Percentiles rank a stretch among this genome's conserved stretches.
These are phyloP conservation scores for Aspergillus funiculosus DNA, from an alignment of 495 filamentous ascomycete genomes.

Conservation along the genomic window DNA sequence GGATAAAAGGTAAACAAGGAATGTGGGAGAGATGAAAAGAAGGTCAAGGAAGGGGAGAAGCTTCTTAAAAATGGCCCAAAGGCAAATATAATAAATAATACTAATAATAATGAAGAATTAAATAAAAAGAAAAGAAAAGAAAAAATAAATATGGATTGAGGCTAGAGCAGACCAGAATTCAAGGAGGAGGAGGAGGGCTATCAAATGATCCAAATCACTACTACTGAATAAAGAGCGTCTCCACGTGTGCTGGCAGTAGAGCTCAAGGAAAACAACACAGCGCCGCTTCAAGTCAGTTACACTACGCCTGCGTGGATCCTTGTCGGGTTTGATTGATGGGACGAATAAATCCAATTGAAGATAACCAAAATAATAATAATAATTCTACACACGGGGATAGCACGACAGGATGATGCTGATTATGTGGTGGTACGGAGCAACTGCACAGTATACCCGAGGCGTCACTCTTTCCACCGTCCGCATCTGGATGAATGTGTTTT, in stretches of 20 bases:
- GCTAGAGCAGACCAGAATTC: neutral
- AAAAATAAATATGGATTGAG: constrained; percentile 2
- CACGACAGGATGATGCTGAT: too few relatives aligned
- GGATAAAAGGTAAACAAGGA: constrained; percentile 12
- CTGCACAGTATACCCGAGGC: too few relatives aligned
- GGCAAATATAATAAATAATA: too few relatives aligned
- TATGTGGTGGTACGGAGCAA: too few relatives aligned
- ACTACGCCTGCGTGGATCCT: neutral
- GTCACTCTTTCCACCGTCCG: neutral
- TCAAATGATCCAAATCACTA: neutral
- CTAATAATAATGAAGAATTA: neutral
- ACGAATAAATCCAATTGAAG: too few relatives aligned
- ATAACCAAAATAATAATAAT: too few relatives aligned
- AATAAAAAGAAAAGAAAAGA: constrained; percentile 5
- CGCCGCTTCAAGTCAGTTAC: neutral
- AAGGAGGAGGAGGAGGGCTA: neutral
- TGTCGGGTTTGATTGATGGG: neutral
- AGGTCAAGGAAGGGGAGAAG: constrained; percentile 1
- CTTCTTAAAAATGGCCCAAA: constrained; percentile 2
- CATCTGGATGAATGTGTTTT: neutral
- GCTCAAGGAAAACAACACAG: neutral
- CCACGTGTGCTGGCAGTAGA: constrained; percentile 4
- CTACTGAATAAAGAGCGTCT: constrained; percentile 4
- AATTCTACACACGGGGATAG: too few relatives aligned
- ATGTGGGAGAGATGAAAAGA: constrained; percentile 12